Base-by-base conservation (phyloP, 345 rosid species). In the Eucalyptus marginata region DNA sequence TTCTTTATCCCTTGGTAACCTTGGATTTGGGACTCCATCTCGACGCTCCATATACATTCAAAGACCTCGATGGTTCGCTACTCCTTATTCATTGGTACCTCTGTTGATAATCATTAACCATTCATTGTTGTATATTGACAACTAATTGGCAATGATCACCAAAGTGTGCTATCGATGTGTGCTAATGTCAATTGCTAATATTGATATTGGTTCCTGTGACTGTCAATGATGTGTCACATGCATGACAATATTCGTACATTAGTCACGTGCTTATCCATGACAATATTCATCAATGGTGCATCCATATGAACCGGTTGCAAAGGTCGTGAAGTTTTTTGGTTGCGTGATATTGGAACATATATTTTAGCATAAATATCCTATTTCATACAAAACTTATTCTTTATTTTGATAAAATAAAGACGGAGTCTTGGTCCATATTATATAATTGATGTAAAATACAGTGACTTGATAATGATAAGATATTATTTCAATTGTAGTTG, bases 201-300 rank as follows among this genome's bases (percentile, higher is more conserved):
- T 25, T 29, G 0, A 0, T 24, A 24, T 22, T 22, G 62, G 29
- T 56, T 25, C 29, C 4, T 1, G 13, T 9, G 62, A 13, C 13
- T 1, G 0, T 25, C 29, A 24, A 24, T 25, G 62, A 24, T 24
- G 59, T 3, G 29, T 56, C 62, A 10, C 29, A 0, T 56, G 29
- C 29, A 10, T 56, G 29, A 56, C 29, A 56, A 24, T 24, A 24
- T 24, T 56, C 13, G 2, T 10, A 10, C 29, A 56, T 24, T 56
- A 56, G 29, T 24, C 62, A 2, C 6, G 0, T 24, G 62, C 62
- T 56, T 56, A 24, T 24, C 62, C 6, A 2, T 56, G 62, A 52
- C 2, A 52, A 20, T 18, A 8, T 52, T 52, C 25, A 20, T 8
- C 58, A 3, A 8, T 4, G 5, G 8, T 1, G 29, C 6, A 3